Evolutionary conservation across 257 asterid species (phyloP).

Genomic region (Prunella vulgaris): DNA sequence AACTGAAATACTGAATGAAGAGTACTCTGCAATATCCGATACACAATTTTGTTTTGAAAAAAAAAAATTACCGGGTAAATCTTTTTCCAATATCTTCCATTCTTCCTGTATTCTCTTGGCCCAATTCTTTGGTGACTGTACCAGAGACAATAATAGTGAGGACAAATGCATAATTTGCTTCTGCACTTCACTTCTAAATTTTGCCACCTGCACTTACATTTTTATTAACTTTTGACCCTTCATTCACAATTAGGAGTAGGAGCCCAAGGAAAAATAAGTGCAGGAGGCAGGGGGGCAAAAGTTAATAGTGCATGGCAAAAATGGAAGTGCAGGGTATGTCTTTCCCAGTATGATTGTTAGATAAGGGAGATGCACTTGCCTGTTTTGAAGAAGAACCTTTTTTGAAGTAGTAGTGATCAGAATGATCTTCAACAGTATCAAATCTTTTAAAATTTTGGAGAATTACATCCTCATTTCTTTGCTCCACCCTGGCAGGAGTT

Average conservation of each 20-base stretch:
- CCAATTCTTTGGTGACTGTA: slow-evolving; percentile 66
- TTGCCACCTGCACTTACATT: background rate
- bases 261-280: background rate
- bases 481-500: slow-evolving; percentile 9
- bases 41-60: background rate
- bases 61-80: slow-evolving; percentile 70
- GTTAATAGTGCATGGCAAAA: background rate
- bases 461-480: slow-evolving; percentile 38
- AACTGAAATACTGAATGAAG: background rate
- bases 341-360: background rate
- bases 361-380: slow-evolving; percentile 33
- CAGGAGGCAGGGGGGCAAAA: background rate
- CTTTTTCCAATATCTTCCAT: slow-evolving; percentile 81
- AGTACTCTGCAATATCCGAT: background rate
- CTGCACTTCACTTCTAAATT: background rate
- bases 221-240: background rate
- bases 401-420: slow-evolving; percentile 53
- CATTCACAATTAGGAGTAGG: background rate
- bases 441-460: slow-evolving; percentile 54
- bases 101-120: slow-evolving; percentile 85
- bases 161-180: background rate
- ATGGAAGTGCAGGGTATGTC: background rate
- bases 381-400: slow-evolving; percentile 34
- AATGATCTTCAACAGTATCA: slow-evolving; percentile 72
- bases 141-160: slow-evolving; percentile 1